Evolutionary conservation across 1,139 yeast genomes (phyloP).

Genomic region (Sugiyamaella japonica): DNA sequence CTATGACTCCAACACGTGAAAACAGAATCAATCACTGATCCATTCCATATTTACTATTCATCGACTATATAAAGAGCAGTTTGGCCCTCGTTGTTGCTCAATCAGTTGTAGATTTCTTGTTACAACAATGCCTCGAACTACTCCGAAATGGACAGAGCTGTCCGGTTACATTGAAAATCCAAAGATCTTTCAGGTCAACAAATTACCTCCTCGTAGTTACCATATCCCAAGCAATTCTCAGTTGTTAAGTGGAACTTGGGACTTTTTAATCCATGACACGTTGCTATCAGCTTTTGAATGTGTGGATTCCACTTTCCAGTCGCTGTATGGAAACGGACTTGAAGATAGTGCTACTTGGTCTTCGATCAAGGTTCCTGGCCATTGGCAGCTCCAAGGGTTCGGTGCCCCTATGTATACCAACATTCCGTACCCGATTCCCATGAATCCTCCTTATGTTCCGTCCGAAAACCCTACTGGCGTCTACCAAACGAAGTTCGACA

Average conservation of each 20-base stretch:
- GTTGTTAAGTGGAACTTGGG: conserved; percentile 41
- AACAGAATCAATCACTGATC: too few relatives aligned
- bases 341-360: conserved; percentile 18
- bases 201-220: conserved; percentile 34
- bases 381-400: conserved; percentile 44
- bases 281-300: conserved; percentile 35
- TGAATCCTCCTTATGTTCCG: conserved; percentile 42
- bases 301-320: conserved; percentile 17
- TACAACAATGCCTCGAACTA: too few relatives aligned
- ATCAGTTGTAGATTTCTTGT: too few relatives aligned
- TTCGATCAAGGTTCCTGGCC: conserved; percentile 41
- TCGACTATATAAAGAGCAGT: too few relatives aligned
- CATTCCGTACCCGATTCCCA: conserved; percentile 39
- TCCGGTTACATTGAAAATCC: conserved; percentile 39
- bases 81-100: too few relatives aligned
- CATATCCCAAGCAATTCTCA: conserved; percentile 30
- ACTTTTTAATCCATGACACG: conserved; percentile 32
- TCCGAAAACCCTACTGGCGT: conserved; percentile 42
- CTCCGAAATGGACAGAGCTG: not conserved
- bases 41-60: too few relatives aligned
- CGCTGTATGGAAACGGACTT: conserved; percentile 1
- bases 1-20: too few relatives aligned
- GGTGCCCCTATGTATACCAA: conserved; percentile 43
- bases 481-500: conserved; percentile 33
- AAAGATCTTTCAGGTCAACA: conserved; percentile 26